These are phyloP conservation scores for Backusella luteola DNA, from an alignment of 192 early-diverging fungal genomes.

Conservation along the genomic window DNA sequence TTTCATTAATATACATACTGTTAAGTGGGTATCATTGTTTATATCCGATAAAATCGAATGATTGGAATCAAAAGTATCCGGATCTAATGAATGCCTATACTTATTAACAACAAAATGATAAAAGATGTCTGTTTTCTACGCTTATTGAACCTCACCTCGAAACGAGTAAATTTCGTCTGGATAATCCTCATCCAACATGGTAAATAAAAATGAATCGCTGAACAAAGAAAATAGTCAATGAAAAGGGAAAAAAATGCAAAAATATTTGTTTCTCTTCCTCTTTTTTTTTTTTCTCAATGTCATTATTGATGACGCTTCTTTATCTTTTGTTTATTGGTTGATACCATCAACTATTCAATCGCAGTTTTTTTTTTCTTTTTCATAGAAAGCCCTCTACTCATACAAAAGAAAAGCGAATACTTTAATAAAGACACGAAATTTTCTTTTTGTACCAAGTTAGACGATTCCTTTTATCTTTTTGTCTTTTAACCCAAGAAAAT, in stretches of 20 bases:
- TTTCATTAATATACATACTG: conserved; percentile 8
- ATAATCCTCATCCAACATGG: background rate
- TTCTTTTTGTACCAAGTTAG: background rate
- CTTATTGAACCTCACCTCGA: background rate
- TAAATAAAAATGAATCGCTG: background rate
- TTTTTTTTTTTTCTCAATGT: background rate
- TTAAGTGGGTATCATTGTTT: conserved; percentile 4
- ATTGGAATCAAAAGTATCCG: conserved; percentile 3
- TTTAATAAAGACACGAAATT: background rate
- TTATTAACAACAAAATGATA: background rate
- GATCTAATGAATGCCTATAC: background rate
- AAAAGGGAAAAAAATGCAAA: background rate
- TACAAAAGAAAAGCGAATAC: background rate
- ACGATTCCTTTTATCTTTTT: no score
- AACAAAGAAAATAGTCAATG: background rate
- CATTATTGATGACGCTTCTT: conserved; percentile 2
- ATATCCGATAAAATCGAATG: background rate
- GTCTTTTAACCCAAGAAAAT: background rate
- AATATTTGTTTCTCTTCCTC: background rate
- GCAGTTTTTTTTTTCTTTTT: conserved; percentile 1
- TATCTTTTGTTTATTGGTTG: background rate
- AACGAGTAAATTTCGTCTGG: conserved; percentile 4
- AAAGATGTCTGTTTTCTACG: background rate
- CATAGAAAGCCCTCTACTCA: background rate
- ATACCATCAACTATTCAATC: background rate